Conservation (phyloP, 192 early-diverging fungal genomes). For the Spizellomyces punctatus region DNA sequence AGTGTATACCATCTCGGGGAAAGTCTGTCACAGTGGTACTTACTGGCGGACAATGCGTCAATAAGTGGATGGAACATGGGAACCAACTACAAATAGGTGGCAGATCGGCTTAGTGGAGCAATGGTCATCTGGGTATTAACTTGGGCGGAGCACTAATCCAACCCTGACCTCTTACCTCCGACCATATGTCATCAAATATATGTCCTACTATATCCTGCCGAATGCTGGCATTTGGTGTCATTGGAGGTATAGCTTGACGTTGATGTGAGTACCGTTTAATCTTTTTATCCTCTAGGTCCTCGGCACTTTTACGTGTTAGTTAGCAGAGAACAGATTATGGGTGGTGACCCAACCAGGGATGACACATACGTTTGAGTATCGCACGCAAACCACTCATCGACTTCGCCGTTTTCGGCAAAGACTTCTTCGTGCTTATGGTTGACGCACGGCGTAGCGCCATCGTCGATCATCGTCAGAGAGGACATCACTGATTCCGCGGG, state of each 20-base stretch:
- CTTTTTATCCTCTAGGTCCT: slow-evolving; percentile 13
- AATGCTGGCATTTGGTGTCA: slow-evolving; percentile 42
- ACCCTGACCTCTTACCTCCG: slow-evolving; percentile 31
- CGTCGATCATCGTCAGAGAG: slow-evolving; percentile 1
- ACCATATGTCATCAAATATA: slow-evolving; percentile 54
- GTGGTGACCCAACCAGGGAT: neutral
- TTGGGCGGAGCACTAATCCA: too few species aligned
- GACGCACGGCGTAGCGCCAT: neutral
- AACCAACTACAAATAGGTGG: slow-evolving; percentile 20
- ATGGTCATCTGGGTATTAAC: too few species aligned
- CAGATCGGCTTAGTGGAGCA: neutral
- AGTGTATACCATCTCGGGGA: too few species aligned
- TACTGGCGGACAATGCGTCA: too few species aligned
- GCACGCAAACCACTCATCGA: slow-evolving; percentile 44
- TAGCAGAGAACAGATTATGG: too few species aligned
- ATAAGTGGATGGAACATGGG: slow-evolving; percentile 34
- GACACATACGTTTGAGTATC: neutral
- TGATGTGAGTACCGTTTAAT: slow-evolving; percentile 10
- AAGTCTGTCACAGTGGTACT: too few species aligned
- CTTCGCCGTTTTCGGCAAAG: slow-evolving; percentile 35
- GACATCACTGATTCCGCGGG: neutral
- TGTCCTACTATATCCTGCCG: slow-evolving; percentile 44
- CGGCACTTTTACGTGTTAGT: too few species aligned
- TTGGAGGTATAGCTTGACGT: slow-evolving; percentile 23
- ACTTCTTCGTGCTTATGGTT: slow-evolving; percentile 36